Evolutionary conservation across 2,329 filamentous ascomycete species (phyloP), one percentile per base, ranked within the genome.

Genomic region (Aspergillus thermomutatus): DNA sequence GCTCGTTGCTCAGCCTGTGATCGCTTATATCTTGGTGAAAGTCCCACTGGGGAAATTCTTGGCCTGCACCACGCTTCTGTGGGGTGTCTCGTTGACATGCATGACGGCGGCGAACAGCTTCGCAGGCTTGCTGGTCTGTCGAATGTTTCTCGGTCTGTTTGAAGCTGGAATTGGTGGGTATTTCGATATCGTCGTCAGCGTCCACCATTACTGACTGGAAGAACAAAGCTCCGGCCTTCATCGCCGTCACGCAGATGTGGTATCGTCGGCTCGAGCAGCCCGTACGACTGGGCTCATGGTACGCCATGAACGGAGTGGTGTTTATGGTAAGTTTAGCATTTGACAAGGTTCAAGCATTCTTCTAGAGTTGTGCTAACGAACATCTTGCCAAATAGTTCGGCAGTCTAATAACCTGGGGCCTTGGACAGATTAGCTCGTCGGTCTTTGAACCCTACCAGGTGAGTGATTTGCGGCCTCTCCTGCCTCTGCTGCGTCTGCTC

Each of bases 11-110:
- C 81, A 84, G 67, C 81, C 80, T 2, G 60, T 80, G 10, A 75
- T 82, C 6, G 80, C 80, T 0, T 79, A 81, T 52, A 75, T 84
- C 2, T 73, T 87, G 46, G 83, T 87, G 56, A 85, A 83, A 63
- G 72, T 87, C 2, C 84, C 82, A 1, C 79, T 86, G 40, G 84
- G 82, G 37, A 86, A 87, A 62, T 84, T 87, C 52, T 79, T 82
- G 25, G 82, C 81, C 0, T 69, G 69, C 1, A 82, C 81, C 62
- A 75, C 80, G 0, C 72, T 84, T 51, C 72, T 75, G 40, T 85
- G 82, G 79, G 82, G 80, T 14, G 77, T 79, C 6, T 79, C 80
- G 0, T 69, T 84, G 40, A 70, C 79, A 0, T 73, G 75, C 37
- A 83, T 84, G 81, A 77, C 81, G 0, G 80, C 80, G 47, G 80